Evolutionary conservation across 164 flowering plant species (phyloP).

Genomic region (Vitis amurensis): DNA sequence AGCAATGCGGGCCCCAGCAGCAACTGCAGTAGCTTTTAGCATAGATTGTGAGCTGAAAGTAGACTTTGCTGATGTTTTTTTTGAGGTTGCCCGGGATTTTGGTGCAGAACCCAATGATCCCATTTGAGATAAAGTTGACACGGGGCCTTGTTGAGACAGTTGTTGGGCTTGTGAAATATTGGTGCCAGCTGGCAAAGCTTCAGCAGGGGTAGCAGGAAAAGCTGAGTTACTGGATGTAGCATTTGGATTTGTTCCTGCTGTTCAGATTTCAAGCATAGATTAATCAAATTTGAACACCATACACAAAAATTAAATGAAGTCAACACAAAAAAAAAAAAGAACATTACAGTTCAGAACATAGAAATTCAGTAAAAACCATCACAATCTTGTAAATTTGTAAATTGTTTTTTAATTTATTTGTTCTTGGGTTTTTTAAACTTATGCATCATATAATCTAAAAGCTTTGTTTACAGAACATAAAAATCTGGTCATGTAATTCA

Average conservation of each 20-base stretch:
- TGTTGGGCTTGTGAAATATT: conserved; percentile 16
- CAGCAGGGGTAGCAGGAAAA: conserved; percentile 21
- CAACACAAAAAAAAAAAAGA: neutral
- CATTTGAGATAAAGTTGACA: conserved; percentile 15
- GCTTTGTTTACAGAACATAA: neutral
- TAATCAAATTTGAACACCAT: neutral
- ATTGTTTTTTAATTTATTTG: too few relatives aligned
- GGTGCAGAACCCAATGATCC: conserved; percentile 20
- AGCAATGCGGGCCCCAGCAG: conserved; percentile 90
- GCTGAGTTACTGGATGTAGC: conserved; percentile 15
- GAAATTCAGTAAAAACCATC: neutral
- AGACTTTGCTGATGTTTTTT: conserved; percentile 31
- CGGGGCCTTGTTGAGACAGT: conserved; percentile 28
- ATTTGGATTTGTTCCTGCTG: conserved; percentile 25
- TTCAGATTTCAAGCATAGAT: neutral
- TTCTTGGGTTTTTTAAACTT: neutral
- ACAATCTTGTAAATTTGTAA: neutral
- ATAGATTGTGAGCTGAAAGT: conserved; percentile 34
- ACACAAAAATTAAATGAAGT: neutral
- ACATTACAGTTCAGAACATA: neutral
- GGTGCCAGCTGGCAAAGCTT: conserved; percentile 18
- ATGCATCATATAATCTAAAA: neutral
- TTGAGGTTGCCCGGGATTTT: conserved; percentile 21
- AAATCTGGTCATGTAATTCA: neutral
- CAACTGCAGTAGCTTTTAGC: conserved; percentile 83